Percentiles rank a stretch among this genome's conserved stretches.
These are phyloP conservation scores for Cyberlindnera americana DNA, from an alignment of 805 yeast species.

Conservation along the genomic window DNA sequence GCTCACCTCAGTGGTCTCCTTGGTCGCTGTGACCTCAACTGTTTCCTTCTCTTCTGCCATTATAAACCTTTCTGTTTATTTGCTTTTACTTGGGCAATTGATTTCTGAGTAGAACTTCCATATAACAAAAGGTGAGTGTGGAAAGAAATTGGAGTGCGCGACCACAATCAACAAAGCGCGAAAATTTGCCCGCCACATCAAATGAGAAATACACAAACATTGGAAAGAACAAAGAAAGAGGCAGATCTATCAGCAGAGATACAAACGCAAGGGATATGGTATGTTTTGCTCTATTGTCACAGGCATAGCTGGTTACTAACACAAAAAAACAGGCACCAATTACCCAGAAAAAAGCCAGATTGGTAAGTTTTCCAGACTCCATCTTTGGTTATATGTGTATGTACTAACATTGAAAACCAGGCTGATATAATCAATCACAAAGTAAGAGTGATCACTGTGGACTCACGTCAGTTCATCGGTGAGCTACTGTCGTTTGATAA, in stretches of 20 bases:
- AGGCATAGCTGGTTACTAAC: neutral
- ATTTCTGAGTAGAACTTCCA: too few species aligned
- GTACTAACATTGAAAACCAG: slow-evolving; percentile 13
- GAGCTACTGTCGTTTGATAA: slow-evolving; percentile 84
- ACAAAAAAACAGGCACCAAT: slow-evolving; percentile 17
- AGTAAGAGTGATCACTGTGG: slow-evolving; percentile 70
- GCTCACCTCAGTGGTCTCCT: too few species aligned
- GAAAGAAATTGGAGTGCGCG: neutral
- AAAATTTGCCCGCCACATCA: slow-evolving; percentile 2
- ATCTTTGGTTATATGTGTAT: neutral
- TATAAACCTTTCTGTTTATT: neutral
- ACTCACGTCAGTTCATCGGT: slow-evolving; percentile 76
- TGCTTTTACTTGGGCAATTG: neutral
- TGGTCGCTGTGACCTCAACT: slow-evolving; percentile 8
- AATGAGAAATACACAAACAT: too few species aligned
- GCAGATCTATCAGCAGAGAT: neutral
- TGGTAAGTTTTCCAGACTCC: slow-evolving; percentile 32
- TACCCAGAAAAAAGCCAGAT: slow-evolving; percentile 41
- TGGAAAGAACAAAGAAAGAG: neutral
- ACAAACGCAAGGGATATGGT: too few species aligned
- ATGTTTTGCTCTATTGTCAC: too few species aligned
- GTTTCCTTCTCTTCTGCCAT: slow-evolving; percentile 29
- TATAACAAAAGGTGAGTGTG: too few species aligned
- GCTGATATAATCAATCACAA: slow-evolving; percentile 70
- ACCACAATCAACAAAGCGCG: too few species aligned